Evolutionary conservation across 257 asterid genomes (phyloP), one percentile per base, ranked within the genome.

Genomic region (Solanum chmielewskii): DNA sequence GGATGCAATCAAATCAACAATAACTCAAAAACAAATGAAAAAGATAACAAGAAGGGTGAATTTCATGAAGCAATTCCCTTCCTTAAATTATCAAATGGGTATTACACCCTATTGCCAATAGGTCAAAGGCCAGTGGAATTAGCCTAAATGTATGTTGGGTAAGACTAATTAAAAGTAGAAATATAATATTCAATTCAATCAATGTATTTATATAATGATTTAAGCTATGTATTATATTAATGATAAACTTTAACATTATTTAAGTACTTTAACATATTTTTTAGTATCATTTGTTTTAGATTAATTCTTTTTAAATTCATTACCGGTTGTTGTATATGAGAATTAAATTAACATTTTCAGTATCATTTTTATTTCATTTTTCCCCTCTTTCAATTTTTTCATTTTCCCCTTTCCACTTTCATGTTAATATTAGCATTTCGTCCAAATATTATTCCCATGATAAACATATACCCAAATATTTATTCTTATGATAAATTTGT

Each of bases 341-440:
- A 13, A 59, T 10, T 31, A 31, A 31, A 29, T 29, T 29, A 29
- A 2, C 31, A 29, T 29, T 29, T 29, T 29, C 2, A 29, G 31
- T 29, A 29, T 95, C 98, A 95, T 0, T 35, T 73, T 70, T 33
- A 31, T 31, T 31, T 31, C 0, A 33, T 33, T 33, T 33, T 33
- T 33, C 5, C 1, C 35, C 4, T 33, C 5, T 4, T 33, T 33
- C 35, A 33, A 6, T 37, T 37, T 37, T 37, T 29, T 31, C 4
- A 31, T 31, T 31, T 31, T 31, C 33, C 33, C 33, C 33, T 37
- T 39, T 39, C 41, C 41, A 9, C 41, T 39, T 39, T 39, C 41
- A 39, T 39, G 41, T 39, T 39, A 39, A 39, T 39, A 39, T 39
- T 7, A 39, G 9, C 9, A 39, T 39, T 39, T 39, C 41, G 9